Base-by-base conservation (phyloP, 495 filamentous ascomycete genomes). In the Arthonia radiata region DNA sequence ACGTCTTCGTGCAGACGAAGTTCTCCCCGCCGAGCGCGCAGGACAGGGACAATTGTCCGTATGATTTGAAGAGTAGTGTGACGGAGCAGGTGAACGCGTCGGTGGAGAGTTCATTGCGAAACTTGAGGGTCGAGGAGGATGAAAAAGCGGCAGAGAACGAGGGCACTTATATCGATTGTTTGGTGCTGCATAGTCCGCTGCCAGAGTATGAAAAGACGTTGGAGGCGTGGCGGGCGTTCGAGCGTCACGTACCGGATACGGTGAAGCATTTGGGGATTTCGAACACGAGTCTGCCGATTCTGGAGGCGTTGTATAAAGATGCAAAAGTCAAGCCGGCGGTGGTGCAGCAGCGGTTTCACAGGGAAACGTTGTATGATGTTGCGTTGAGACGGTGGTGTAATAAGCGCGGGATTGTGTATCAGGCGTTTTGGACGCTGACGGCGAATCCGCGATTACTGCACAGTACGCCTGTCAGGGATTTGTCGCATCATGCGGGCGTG, bases 391-490 rank as follows among this genome's bases (percentile, higher is more conserved):
- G 40, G 0, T 82, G 67, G 41, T 79, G 71, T 38, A 46, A 51
- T 9, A 54, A 61, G 18, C 46, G 59, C 4, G 51, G 49, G 14
- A 65, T 76, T 19, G 40, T 56, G 10, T 83, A 79, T 39, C 73
- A 83, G 42, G 57, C 63, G 13, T 83, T 80, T 48, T 80, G 76
- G 76, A 80, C 71, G 1, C 39, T 86, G 41, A 74, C 64, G 0
- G 78, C 61, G 0, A 83, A 86, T 35, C 61, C 54, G 6, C 44
- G 56, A 10, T 49, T 81, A 24, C 30, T 68, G 16, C 53, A 39
- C 23, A 59, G 52, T 17, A 35, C 36, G 4, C 44, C 57, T 13
- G 68, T 81, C 4, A 35, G 37, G 31, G 41, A 38, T 7, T 37
- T 83, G 13, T 63, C 64, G 9, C 25, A 43, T 9, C 40, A 36